Evolutionary conservation across 768 basidiomycete species (phyloP), one percentile per base, ranked within the genome.

Genomic region (Suillus luteus): DNA sequence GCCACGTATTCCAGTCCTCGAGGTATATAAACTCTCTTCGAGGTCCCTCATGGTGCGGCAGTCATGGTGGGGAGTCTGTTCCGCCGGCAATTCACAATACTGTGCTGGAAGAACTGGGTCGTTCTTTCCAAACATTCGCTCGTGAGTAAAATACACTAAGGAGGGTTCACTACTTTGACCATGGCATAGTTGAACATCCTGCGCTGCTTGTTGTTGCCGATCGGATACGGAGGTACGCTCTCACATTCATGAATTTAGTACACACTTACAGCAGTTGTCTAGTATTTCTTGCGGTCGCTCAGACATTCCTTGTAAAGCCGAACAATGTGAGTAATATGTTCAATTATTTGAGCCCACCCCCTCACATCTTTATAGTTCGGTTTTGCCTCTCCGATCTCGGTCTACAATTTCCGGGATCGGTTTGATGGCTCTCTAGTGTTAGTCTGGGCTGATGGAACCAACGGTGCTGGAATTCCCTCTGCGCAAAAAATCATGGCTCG

Each of bases 31-130:
- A 9, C 44, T 38, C 37, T 40, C 37, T 17, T 38, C 2, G 8
- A 38, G 11, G 11, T 40, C 38, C 24, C 38, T 40, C 24, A 17
- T 40, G 24, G 17, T 46, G 9, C 64, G 49, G 22, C 14, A 48
- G 35, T 19, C 19, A 55, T 33, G 48, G 58, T 52, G 73, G 41
- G 31, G 1, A 64, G 65, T 62, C 73, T 87, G 41, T 88, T 90
- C 71, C 83, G 84, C 79, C 80, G 83, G 35, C 90, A 91, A 76
- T 82, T 88, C 62, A 73, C 75, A 5, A 85, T 84, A 2, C 75
- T 91, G 24, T 82, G 84, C 62, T 83, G 85, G 83, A 91, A 91
- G 79, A 91, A 91, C 67, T 89, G 86, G 87, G 89, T 91, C 49
- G 80, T 89, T 0, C 78, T 90, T 33, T 85, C 83, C 24, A 88